Percentiles rank a stretch among this genome's conserved stretches.
Conservation (phyloP, 1,284 basidiomycete genomes). For the Cutaneotrichosporon mucoides region DNA sequence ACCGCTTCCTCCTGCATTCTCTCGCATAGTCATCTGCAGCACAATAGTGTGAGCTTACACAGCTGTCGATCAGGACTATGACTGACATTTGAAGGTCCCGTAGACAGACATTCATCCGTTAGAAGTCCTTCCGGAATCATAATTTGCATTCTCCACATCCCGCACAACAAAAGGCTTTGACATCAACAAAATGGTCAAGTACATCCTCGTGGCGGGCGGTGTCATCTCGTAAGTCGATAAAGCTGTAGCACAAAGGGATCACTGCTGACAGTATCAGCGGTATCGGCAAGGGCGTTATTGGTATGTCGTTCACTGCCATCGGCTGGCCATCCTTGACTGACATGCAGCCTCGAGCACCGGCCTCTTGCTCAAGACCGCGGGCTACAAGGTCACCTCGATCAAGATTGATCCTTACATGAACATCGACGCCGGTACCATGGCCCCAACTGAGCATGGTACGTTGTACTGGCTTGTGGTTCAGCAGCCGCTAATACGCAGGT, state of each 20-base stretch:
- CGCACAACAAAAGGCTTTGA: neutral
- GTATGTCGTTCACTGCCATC: slow-evolving; percentile 53
- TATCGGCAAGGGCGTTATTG: slow-evolving; percentile 91
- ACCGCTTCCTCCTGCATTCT: neutral
- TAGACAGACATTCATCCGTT: too few species aligned
- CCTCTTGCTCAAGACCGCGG: slow-evolving; percentile 88
- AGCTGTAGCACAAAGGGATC: neutral
- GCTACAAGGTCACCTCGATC: slow-evolving; percentile 95
- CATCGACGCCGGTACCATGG: slow-evolving; percentile 99
- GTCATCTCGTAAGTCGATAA: slow-evolving; percentile 58
- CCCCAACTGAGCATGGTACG: slow-evolving; percentile 94
- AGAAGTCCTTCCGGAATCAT: neutral
- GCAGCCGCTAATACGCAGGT: slow-evolving; percentile 54
- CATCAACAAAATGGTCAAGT: slow-evolving; percentile 56
- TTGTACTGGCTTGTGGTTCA: neutral
- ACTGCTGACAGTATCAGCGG: slow-evolving; percentile 57
- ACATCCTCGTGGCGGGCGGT: slow-evolving; percentile 84
- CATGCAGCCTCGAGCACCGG: slow-evolving; percentile 88
- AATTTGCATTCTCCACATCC: slow-evolving; percentile 3
- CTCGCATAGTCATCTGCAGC: too few species aligned
- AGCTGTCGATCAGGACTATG: neutral
- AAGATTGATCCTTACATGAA: slow-evolving; percentile 99
- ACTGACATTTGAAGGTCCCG: too few species aligned
- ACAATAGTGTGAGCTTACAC: neutral
- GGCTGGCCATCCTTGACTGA: neutral